phyloP scores from a whole-genome alignment of 2,329 filamentous ascomycete species.

The Venturia aucupariae region DNA sequence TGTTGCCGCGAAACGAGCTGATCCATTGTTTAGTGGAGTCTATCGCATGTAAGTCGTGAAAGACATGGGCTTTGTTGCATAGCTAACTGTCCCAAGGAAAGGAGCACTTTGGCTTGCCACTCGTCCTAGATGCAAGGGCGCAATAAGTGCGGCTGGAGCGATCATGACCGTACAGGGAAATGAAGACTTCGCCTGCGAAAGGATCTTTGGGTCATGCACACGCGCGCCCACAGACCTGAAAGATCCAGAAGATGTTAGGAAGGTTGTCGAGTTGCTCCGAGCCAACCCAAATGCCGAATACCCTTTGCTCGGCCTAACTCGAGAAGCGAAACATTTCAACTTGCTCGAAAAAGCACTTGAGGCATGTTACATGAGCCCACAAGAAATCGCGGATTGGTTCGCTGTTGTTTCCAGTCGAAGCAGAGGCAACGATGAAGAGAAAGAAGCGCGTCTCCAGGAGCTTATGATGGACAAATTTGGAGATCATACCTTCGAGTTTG shows the following conservation, averaged over 20 bases:
- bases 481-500: constrained; percentile 17
- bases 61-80: background rate
- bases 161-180: constrained; percentile 54
- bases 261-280: background rate
- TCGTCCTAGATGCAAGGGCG: constrained; percentile 45
- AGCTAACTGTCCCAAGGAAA: constrained; percentile 29
- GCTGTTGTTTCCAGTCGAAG: background rate
- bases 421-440: background rate
- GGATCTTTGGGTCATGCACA: constrained; percentile 38
- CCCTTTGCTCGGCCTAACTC: background rate
- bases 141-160: constrained; percentile 56
- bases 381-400: background rate
- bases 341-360: constrained; percentile 36
- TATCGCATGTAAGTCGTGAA: constrained; percentile 39
- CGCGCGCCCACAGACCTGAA: constrained; percentile 36
- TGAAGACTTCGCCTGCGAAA: constrained; percentile 49
- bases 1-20: constrained; percentile 46
- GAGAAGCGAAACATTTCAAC: background rate
- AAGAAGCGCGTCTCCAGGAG: background rate
- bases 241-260: constrained; percentile 17
- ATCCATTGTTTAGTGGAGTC: constrained; percentile 44
- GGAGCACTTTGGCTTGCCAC: constrained; percentile 53
- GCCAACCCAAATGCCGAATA: background rate
- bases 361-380: background rate
- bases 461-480: background rate